Base-by-base conservation (phyloP, 108 stramenopile genomes). In the Chaetoceros tenuissimus region DNA sequence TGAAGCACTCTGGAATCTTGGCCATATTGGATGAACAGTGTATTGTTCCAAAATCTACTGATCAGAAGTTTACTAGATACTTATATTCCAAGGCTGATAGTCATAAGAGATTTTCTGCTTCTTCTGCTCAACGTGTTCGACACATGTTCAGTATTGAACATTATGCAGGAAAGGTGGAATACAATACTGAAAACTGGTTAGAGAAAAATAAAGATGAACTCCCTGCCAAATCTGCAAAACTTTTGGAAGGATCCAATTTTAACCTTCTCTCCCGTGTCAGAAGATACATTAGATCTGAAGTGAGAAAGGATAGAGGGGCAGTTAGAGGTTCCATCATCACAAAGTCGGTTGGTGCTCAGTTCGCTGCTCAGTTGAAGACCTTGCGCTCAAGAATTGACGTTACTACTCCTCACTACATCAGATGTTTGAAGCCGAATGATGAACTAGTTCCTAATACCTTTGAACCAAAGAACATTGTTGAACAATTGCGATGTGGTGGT, bases 21-120 rank as follows among this genome's bases (percentile, higher is more conserved):
- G 80, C 92, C 10, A 53, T 98, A 13, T 61, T 96, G 31, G 96
- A 98, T 60, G 97, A 98, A 52, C 91, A 95, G 55, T 96, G 96
- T 54, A 85, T 88, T 24, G 71, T 92, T 46, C 96, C 97, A 29
- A 68, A 75, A n/a, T 89, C 82, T 7, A 85, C 83, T 2, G 97
- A 98, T 59, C 61, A 92, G 53, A 87, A 90, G 44, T 95, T 95
- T 57, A 87, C 90, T 30, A 57, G 80, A 24, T 92, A 95, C 51
- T 53, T 97, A 53, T 95, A 96, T 67, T 84, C 85, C 28, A 63
- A 78, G 31, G 91, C 89, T 40, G 82, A 81, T 55, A 66, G 53
- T 22, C 85, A 92, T 57, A 24, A 72, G 5, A 62, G 87, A 25
- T 92, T 89, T 77, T 60, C 55, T 45, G 89, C 89, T 18, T 67